Evolutionary conservation across 2,329 filamentous ascomycete species (phyloP).

Genomic region (Dothiorella sarmentorum): DNA sequence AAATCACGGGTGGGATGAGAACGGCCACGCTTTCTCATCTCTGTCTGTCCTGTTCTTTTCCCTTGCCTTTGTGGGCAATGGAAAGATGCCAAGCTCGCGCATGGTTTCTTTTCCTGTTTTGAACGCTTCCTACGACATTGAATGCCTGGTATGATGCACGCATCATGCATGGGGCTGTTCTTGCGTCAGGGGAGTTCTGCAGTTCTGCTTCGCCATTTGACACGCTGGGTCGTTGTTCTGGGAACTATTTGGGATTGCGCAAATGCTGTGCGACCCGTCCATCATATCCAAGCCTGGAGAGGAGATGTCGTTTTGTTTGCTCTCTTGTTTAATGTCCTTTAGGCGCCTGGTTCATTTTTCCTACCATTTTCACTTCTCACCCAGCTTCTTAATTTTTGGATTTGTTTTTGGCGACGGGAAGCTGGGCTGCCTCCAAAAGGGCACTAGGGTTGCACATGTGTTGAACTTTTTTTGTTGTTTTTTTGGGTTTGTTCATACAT

Average conservation of each 20-base stretch:
- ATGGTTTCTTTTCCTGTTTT: background rate
- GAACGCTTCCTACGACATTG: constrained; percentile 6
- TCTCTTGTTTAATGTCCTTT: background rate
- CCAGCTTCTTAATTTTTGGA: constrained; percentile 4
- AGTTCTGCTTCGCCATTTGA: constrained; percentile 6
- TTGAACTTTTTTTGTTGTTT: background rate
- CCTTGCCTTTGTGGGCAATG: background rate
- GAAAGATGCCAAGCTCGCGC: background rate
- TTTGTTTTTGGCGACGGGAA: background rate
- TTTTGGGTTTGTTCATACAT: constrained; percentile 6
- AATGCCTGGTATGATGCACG: constrained; percentile 14
- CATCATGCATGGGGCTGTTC: constrained; percentile 12
- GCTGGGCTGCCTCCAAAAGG: constrained; percentile 11
- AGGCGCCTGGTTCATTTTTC: constrained; percentile 1
- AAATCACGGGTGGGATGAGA: background rate
- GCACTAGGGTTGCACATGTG: constrained; percentile 13
- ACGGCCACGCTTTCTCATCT: background rate
- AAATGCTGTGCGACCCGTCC: background rate
- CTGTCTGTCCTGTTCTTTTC: background rate
- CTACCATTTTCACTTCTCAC: background rate
- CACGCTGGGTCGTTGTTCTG: constrained; percentile 16
- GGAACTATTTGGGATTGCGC: background rate
- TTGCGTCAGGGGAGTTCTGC: background rate
- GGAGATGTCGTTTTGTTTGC: constrained; percentile 4
- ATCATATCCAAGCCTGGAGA: constrained; percentile 7